Conservation (phyloP, 257 asterid genomes). For the Petunia secreta region DNA sequence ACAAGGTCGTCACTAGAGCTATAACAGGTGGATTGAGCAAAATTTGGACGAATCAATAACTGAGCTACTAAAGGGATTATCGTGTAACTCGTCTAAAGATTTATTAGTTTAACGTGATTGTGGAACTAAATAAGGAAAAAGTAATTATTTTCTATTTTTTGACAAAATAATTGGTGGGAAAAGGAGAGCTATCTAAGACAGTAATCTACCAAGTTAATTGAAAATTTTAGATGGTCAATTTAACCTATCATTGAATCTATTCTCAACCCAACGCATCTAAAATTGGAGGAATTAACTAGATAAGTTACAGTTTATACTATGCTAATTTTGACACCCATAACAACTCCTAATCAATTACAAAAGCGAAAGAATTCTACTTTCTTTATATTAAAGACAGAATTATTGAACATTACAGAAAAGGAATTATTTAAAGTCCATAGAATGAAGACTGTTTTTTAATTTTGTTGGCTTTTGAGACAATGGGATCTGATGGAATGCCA, state of each 20-base stretch:
- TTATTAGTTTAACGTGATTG: neutral
- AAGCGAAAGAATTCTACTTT: slow-evolving; percentile 7
- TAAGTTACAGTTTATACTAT: neutral
- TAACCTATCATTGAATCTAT: neutral
- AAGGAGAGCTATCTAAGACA: too few relatives aligned
- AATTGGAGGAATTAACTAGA: neutral
- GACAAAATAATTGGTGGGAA: too few relatives aligned
- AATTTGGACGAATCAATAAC: too few relatives aligned
- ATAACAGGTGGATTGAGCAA: too few relatives aligned
- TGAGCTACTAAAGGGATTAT: too few relatives aligned
- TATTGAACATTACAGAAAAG: neutral
- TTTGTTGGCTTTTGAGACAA: neutral
- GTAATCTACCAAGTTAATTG: too few relatives aligned
- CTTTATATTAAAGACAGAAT: neutral
- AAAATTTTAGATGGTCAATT: neutral
- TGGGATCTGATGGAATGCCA: neutral
- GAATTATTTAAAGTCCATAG: neutral
- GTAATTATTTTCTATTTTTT: too few relatives aligned
- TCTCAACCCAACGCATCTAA: neutral
- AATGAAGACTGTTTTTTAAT: neutral
- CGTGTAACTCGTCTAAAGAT: neutral
- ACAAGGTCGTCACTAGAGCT: neutral
- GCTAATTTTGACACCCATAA: slow-evolving; percentile 1
- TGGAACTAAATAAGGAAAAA: neutral
- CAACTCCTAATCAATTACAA: slow-evolving; percentile 1